Evolutionary conservation across 2,329 filamentous ascomycete species (phyloP), one percentile per base, ranked within the genome.

Genomic region (Mycosphaerella sp.): DNA sequence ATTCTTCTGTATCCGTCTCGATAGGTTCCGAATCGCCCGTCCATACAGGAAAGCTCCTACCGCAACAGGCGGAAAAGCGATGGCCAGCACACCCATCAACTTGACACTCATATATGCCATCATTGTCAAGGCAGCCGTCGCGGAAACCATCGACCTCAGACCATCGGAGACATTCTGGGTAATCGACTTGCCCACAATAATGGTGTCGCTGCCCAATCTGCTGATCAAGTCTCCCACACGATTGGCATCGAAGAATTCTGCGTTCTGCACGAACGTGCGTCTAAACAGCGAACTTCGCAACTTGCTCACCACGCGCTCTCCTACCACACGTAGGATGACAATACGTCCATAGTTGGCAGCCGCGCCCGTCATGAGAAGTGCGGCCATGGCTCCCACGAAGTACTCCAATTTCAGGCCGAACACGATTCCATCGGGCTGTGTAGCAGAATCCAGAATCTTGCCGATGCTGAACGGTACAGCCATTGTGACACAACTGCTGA

Each of bases 161-260:
- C 93, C 93, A 70, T 98, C 93, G 5, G 91, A 97, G 44, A 98
- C 75, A 66, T 98, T 98, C 66, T 97, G 91, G 0, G 93, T 98
- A 59, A 98, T 95, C 64, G 89, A 95, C 72, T 98, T 98, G 66
- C 91, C 93, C 49, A 98, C 93, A 64, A 98, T 94, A 65, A 97
- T 89, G 0, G 93, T 96, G 68, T 98, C 94, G 2, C 90, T 95
- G 64, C 91, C 90, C 41, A 98, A 81, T 34, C 94, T 85, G 34
- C 91, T 97, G 64, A 98, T 96, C 61, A 98, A 75, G 67, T 98
- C 93, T 68, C 93, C 93, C 21, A 96, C 90, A 21, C 93, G 81
- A 72, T 98, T 98, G 35, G 93, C 93, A 67, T 98, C 93, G 66
- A 98, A 98, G 73, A 98, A 98, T 65, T 97, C 93, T 52, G 93